These are phyloP conservation scores for Gossypium davidsonii DNA, from an alignment of 441 rosid species.

Conservation along the genomic window DNA sequence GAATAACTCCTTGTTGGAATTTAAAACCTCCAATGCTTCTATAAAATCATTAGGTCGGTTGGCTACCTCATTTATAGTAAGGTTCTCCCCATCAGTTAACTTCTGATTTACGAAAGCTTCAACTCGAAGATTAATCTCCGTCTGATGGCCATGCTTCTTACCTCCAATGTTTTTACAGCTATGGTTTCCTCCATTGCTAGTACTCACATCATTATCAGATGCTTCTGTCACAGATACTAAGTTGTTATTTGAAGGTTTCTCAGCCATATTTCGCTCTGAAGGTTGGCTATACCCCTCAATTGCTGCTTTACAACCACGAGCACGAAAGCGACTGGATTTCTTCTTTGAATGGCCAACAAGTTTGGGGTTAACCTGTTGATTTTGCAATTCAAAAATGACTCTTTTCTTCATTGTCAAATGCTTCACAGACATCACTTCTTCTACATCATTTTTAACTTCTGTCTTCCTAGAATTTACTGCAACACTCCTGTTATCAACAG, in stretches of 20 bases:
- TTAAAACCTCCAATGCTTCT: slow-evolving; percentile 59
- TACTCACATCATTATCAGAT: slow-evolving; percentile 3
- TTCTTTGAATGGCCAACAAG: slow-evolving; percentile 19
- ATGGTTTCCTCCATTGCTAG: slow-evolving; percentile 20
- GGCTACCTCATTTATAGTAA: slow-evolving; percentile 17
- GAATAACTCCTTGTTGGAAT: slow-evolving; percentile 66
- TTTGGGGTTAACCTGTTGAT: slow-evolving; percentile 29
- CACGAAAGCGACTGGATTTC: slow-evolving; percentile 21
- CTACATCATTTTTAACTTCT: slow-evolving; percentile 21
- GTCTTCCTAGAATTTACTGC: slow-evolving; percentile 13
- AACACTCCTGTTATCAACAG: slow-evolving; percentile 10
- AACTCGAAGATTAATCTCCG: slow-evolving; percentile 44
- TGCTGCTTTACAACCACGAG: slow-evolving; percentile 34
- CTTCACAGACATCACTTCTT: slow-evolving; percentile 28
- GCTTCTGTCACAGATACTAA: slow-evolving; percentile 11
- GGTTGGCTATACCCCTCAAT: slow-evolving; percentile 19
- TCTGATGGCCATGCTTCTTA: slow-evolving; percentile 4
- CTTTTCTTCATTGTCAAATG: slow-evolving; percentile 32
- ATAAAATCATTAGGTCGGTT: slow-evolving; percentile 51
- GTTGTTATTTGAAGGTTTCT: slow-evolving; percentile 18
- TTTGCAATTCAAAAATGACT: slow-evolving; percentile 25
- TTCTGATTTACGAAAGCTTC: slow-evolving; percentile 56
- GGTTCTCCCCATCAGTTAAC: slow-evolving; percentile 27
- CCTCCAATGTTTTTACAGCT: slow-evolving; percentile 14
- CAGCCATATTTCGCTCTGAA: slow-evolving; percentile 15